Percentiles rank a stretch among this genome's conserved stretches.
Conservation (phyloP, 2,329 filamentous ascomycete genomes). For the Penicillium sclerotigenum region DNA sequence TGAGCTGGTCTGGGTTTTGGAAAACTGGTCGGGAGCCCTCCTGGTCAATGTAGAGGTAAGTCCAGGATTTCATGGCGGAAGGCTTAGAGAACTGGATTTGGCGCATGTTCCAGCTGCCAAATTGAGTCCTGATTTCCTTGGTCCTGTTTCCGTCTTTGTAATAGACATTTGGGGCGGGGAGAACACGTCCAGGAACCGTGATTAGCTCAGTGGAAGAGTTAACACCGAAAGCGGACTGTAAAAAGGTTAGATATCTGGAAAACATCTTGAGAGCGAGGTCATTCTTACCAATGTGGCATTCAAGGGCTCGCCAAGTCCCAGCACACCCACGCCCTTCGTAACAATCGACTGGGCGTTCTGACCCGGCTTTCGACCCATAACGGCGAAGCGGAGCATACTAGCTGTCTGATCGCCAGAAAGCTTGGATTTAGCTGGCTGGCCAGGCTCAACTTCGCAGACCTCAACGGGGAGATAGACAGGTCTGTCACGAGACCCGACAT, state of each 20-base stretch:
- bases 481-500: slow-evolving; percentile 57
- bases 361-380: slow-evolving; percentile 54
- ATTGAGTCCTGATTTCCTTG: slow-evolving; percentile 22
- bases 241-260: slow-evolving; percentile 20
- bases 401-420: slow-evolving; percentile 61
- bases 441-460: slow-evolving; percentile 60
- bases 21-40: slow-evolving; percentile 4
- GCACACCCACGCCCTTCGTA: slow-evolving; percentile 50
- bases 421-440: slow-evolving; percentile 61
- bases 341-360: slow-evolving; percentile 67
- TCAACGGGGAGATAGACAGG: slow-evolving; percentile 67
- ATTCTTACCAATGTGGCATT: slow-evolving; percentile 46
- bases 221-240: slow-evolving; percentile 59
- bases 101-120: slow-evolving; percentile 70
- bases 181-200: slow-evolving; percentile 68
- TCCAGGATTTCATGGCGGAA: slow-evolving; percentile 37
- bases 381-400: slow-evolving; percentile 70
- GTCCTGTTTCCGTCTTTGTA: slow-evolving; percentile 49
- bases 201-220: slow-evolving; percentile 51
- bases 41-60: slow-evolving; percentile 26
- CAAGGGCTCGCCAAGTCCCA: slow-evolving; percentile 53
- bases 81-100: slow-evolving; percentile 55
- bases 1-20: slow-evolving; percentile 6
- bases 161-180: slow-evolving; percentile 57
- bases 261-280: not conserved